These are phyloP conservation scores for Cutaneotrichosporon spelunceum DNA, from an alignment of 1,284 basidiomycete genomes.

Conservation along the genomic window DNA sequence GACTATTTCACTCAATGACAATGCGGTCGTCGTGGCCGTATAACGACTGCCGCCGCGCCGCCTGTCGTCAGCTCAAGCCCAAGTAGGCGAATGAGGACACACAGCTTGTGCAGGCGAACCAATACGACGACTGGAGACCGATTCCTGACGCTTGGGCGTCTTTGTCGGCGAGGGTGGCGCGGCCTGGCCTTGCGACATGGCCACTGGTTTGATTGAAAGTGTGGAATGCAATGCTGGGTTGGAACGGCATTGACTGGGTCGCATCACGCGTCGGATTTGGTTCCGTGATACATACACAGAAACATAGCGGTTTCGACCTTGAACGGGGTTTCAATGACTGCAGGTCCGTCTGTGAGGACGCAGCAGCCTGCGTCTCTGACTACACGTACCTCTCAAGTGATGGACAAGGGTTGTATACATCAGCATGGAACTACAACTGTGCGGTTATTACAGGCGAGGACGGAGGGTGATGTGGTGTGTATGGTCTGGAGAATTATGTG, in stretches of 20 bases:
- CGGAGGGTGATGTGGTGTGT: too few species aligned
- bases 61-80: constrained; percentile 28
- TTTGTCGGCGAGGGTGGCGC: neutral
- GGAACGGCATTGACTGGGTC: neutral
- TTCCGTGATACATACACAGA: neutral
- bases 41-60: constrained; percentile 48
- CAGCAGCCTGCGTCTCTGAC: too few species aligned
- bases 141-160: neutral
- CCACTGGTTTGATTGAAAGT: neutral
- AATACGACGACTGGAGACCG: neutral
- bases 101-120: constrained; percentile 4
- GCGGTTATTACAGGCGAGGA: too few species aligned
- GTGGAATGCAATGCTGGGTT: neutral
- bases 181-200: constrained; percentile 1
- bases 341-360: too few species aligned
- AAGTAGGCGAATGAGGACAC: neutral
- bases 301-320: too few species aligned
- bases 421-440: too few species aligned
- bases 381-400: too few species aligned
- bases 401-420: too few species aligned
- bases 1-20: constrained; percentile 47
- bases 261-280: neutral
- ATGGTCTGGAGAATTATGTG: too few species aligned
- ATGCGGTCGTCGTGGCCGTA: constrained; percentile 54
- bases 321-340: too few species aligned